Conservation (phyloP, 2,329 filamentous ascomycete species). For the Teratosphaeria pseudoeucalypti region DNA sequence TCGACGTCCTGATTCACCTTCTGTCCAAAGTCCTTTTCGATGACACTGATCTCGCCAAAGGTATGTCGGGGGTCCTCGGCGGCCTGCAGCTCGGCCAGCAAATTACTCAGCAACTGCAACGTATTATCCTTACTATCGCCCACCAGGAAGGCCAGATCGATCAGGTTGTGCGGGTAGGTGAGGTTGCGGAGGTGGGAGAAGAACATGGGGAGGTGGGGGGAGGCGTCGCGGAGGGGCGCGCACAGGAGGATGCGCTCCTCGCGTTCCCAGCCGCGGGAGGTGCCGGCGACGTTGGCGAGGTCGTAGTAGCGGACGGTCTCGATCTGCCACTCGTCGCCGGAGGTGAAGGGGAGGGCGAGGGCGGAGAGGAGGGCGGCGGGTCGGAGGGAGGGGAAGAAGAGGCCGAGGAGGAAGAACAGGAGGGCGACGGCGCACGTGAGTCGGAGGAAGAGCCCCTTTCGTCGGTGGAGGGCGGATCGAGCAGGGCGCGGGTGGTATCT, state of each 20-base stretch:
- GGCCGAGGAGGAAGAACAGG: slow-evolving; percentile 53
- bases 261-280: slow-evolving; percentile 86
- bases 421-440: slow-evolving; percentile 48
- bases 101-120: slow-evolving; percentile 60
- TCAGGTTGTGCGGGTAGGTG: slow-evolving; percentile 92
- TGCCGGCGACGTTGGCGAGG: slow-evolving; percentile 80
- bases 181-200: slow-evolving; percentile 95
- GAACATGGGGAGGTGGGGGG: slow-evolving; percentile 91
- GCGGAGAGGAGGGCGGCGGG: slow-evolving; percentile 47
- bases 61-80: slow-evolving; percentile 68
- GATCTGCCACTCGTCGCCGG: slow-evolving; percentile 63
- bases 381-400: slow-evolving; percentile 66
- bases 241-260: slow-evolving; percentile 93
- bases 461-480: slow-evolving; percentile 55
- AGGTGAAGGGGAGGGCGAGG: slow-evolving; percentile 60
- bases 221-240: slow-evolving; percentile 85
- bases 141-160: slow-evolving; percentile 92
- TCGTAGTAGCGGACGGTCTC: slow-evolving; percentile 98
- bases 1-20: slow-evolving; percentile 97
- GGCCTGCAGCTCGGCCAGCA: slow-evolving; percentile 68
- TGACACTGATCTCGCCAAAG: slow-evolving; percentile 93
- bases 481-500: slow-evolving; percentile 81
- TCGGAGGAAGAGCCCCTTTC: slow-evolving; percentile 62
- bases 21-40: slow-evolving; percentile 98
- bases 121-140: slow-evolving; percentile 96